Conservation (phyloP, 306 rosid genomes). For the Gastrolobium villosum region DNA sequence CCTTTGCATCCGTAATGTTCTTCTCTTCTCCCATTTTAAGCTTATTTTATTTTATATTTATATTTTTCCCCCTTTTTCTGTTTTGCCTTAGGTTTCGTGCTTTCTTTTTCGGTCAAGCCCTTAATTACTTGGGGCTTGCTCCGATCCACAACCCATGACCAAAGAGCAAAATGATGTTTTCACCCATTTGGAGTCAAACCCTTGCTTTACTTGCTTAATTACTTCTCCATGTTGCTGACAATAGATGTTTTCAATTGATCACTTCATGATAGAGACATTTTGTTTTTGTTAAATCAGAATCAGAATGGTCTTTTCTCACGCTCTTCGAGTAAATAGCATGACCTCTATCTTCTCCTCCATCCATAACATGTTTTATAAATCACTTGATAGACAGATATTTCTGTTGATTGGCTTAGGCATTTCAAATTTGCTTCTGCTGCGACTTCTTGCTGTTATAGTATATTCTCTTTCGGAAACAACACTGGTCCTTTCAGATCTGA, state of each 20-base stretch:
- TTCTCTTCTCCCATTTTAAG: constrained; percentile 32
- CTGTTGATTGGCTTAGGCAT: not conserved
- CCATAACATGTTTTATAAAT: constrained; percentile 37
- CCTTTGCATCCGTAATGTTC: not conserved
- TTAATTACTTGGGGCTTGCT: constrained; percentile 32
- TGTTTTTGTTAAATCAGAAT: not conserved
- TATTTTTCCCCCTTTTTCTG: not conserved
- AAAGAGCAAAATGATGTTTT: constrained; percentile 39
- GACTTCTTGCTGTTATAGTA: not conserved
- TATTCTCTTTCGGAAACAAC: constrained; percentile 15
- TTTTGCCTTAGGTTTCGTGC: not conserved
- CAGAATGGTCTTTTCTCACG: not conserved
- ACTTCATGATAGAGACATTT: constrained; percentile 42
- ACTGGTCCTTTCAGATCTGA: constrained; percentile 47
- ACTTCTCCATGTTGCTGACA: constrained; percentile 25
- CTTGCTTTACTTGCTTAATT: not conserved
- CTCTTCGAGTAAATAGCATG: not conserved
- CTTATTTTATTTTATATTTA: not conserved
- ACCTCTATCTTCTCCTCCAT: constrained; percentile 23
- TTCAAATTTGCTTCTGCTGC: constrained; percentile 20
- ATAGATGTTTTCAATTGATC: constrained; percentile 20
- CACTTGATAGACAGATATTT: constrained; percentile 34
- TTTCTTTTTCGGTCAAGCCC: constrained; percentile 36
- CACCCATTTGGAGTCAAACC: not conserved
- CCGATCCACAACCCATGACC: constrained; percentile 40